Base-by-base conservation (phyloP, 139 green algal genomes). In the Gonium pectorale region DNA sequence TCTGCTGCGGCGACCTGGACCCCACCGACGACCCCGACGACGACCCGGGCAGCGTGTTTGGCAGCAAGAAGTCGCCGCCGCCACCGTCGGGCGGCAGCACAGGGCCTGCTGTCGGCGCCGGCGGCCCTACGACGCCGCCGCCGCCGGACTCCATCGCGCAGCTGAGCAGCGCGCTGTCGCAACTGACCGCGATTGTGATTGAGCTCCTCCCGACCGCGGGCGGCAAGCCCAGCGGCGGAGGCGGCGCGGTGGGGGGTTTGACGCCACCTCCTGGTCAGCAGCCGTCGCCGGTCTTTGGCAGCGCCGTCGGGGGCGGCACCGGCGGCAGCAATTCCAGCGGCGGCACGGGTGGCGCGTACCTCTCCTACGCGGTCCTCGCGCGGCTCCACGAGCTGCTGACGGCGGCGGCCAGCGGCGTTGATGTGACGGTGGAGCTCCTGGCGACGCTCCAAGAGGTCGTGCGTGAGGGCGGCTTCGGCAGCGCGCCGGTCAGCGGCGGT, bases 1-100 rank as follows among this genome's bases (percentile, higher is more conserved):
- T 83, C 71, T 87, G 82, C 64, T 87, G 82, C 71, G 82, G 82
- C 27, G 82, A 87, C 24, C 33, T 75, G 13, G 70, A 74, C 46
- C 9, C 17, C 1, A 49, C 35, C 9, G 46, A 54, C 43, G 17
- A 1, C 21, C 1, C 52, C 3, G n/a, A n/a, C n/a, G n/a, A n/a
- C n/a, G n/a, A n/a, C n/a, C n/a, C n/a, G n/a, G n/a, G n/a, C n/a
- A n/a, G n/a, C n/a, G n/a, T n/a, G n/a, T n/a, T n/a, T n/a, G n/a
- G n/a, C n/a, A n/a, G n/a, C n/a, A n/a, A n/a, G n/a, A n/a, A n/a
- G n/a, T n/a, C n/a, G n/a, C n/a, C n/a, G n/a, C n/a, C n/a, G n/a
- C n/a, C n/a, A n/a, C n/a, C n/a, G n/a, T 19, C 68, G 29, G 29
- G 46, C 27, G 22, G 40, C 52, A 51, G 46, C 38, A 27, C 33